phyloP scores from a whole-genome alignment of 345 rosid genomes.

The Sonneratia alba region DNA sequence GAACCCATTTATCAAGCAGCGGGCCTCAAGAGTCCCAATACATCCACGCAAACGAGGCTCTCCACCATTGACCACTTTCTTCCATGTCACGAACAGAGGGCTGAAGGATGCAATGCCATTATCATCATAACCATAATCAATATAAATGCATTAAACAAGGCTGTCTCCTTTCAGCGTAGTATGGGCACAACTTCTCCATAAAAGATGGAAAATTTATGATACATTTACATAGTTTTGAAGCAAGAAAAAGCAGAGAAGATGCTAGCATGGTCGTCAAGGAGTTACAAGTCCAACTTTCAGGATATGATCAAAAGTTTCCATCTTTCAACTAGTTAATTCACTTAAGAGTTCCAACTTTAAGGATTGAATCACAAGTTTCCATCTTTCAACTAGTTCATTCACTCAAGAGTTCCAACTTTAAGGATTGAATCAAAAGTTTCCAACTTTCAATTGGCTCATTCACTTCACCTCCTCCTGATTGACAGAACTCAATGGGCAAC shows the following conservation, averaged over 20 bases:
- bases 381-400: not conserved
- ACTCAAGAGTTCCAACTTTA: not conserved
- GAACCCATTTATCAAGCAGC: conserved; percentile 69
- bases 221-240: not conserved
- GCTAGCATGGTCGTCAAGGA: not conserved
- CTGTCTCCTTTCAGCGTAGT: not conserved
- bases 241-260: not conserved
- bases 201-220: not conserved
- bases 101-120: conserved; percentile 29
- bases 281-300: not conserved
- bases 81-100: conserved; percentile 98
- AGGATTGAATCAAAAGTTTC: not conserved
- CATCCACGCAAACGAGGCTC: conserved; percentile 99
- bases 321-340: not conserved
- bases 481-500: not conserved
- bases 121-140: not conserved
- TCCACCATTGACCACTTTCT: conserved; percentile 72
- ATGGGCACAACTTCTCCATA: not conserved
- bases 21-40: conserved; percentile 93
- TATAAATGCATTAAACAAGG: not conserved
- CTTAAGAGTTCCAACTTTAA: too few species aligned
- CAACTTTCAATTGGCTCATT: not conserved
- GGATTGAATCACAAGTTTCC: not conserved
- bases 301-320: not conserved
- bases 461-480: not conserved